Conservation (phyloP, 208 protist species). For the Wallacemonas rigidus region DNA sequence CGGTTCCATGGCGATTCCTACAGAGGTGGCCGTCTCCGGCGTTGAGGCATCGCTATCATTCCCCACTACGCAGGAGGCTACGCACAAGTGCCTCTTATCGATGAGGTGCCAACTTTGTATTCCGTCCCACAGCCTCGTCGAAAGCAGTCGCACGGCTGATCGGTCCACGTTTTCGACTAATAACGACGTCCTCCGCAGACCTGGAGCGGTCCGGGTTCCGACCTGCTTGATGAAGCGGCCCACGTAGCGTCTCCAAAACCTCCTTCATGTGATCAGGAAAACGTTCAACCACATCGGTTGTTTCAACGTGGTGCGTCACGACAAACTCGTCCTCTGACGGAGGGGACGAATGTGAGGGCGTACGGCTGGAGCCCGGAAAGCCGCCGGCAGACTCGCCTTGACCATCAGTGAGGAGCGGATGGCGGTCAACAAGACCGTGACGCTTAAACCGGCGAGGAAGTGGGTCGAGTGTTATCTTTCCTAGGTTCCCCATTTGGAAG, state of each 20-base stretch:
- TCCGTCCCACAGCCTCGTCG: conserved; percentile 49
- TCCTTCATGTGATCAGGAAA: conserved; percentile 83
- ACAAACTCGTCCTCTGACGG: conserved; percentile 30
- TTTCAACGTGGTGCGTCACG: conserved; percentile 77
- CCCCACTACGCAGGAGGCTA: too few relatives aligned
- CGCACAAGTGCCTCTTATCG: conserved; percentile 20
- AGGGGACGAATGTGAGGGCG: not conserved
- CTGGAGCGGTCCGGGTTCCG: not conserved
- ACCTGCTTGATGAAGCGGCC: conserved; percentile 16
- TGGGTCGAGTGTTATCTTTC: conserved; percentile 81
- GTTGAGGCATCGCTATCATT: too few relatives aligned
- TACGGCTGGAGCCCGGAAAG: too few relatives aligned
- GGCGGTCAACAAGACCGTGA: not conserved
- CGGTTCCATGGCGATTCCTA: too few relatives aligned
- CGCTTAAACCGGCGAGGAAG: conserved; percentile 59
- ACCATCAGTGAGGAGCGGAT: not conserved
- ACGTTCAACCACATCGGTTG: conserved; percentile 69
- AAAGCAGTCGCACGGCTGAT: conserved; percentile 67
- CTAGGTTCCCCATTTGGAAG: conserved; percentile 82
- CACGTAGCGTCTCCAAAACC: conserved; percentile 64
- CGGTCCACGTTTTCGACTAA: conserved; percentile 79
- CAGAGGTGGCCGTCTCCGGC: too few relatives aligned
- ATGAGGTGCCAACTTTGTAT: conserved; percentile 54
- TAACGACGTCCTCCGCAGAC: conserved; percentile 44
- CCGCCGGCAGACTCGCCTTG: not conserved